These are phyloP conservation scores for Tetragonia tetragonoides DNA, from an alignment of 148 eudicot species.

Conservation along the genomic window DNA sequence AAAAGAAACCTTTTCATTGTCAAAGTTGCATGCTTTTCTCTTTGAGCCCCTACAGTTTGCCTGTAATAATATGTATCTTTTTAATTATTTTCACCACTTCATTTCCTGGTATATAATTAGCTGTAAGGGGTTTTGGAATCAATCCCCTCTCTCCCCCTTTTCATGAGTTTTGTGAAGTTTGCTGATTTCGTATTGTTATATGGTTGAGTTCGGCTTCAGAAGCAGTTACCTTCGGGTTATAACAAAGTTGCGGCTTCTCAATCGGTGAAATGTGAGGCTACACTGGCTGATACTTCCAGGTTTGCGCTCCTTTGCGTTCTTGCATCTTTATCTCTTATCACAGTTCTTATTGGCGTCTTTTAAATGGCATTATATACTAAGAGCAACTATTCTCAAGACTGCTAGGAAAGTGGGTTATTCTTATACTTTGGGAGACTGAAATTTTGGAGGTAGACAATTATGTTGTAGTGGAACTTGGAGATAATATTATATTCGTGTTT, in stretches of 20 bases:
- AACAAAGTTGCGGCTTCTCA: slow-evolving; percentile 6
- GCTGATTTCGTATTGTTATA: slow-evolving; percentile 8
- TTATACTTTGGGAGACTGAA: neutral
- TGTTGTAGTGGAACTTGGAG: neutral
- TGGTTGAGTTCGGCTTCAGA: slow-evolving; percentile 23
- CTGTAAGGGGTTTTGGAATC: neutral
- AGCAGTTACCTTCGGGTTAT: slow-evolving; percentile 19
- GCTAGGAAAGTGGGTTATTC: neutral
- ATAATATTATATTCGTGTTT: neutral
- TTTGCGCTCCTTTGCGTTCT: neutral
- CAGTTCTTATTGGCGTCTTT: neutral
- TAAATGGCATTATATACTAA: neutral
- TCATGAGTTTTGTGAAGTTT: neutral
- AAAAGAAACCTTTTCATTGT: too few species aligned
- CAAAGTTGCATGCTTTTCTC: too few species aligned
- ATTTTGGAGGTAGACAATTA: neutral
- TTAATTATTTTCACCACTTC: too few species aligned
- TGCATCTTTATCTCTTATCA: neutral
- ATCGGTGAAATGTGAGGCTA: slow-evolving; percentile 30
- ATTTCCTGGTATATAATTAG: neutral
- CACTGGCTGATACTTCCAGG: slow-evolving; percentile 20
- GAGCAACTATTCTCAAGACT: neutral
- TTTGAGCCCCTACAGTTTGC: too few species aligned
- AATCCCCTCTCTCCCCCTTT: neutral
- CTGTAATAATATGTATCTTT: too few species aligned